These are phyloP conservation scores for Trichophyton schoenleinii DNA, from an alignment of 2,329 filamentous ascomycete genomes.

Conservation along the genomic window DNA sequence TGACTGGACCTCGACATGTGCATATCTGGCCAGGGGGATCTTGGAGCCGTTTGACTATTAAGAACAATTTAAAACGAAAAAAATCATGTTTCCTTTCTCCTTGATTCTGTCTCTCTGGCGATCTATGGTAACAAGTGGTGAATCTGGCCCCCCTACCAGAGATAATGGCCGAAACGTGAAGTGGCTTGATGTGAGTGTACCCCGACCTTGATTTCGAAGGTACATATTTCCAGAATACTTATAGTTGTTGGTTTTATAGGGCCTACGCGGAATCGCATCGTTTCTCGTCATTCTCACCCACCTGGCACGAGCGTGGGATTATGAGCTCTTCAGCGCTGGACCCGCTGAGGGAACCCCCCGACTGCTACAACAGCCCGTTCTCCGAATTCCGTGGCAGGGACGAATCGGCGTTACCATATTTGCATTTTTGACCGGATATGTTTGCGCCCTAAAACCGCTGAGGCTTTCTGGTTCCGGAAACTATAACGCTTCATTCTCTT, in stretches of 20 bases:
- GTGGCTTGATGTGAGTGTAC: constrained; percentile 28
- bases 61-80: background rate
- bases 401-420: constrained; percentile 45
- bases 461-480: constrained; percentile 39
- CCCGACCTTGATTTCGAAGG: background rate
- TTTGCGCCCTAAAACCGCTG: constrained; percentile 44
- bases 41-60: background rate
- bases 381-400: constrained; percentile 46
- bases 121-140: background rate
- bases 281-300: constrained; percentile 43
- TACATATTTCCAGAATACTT: background rate
- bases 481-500: constrained; percentile 32
- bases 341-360: constrained; percentile 33
- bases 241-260: constrained; percentile 22
- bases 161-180: constrained; percentile 23
- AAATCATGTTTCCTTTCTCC: background rate
- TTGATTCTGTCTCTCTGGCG: constrained; percentile 4
- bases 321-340: constrained; percentile 39
- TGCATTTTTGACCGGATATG: constrained; percentile 44
- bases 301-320: constrained; percentile 41
- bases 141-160: background rate
- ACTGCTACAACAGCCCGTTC: constrained; percentile 39
- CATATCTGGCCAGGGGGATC: background rate
- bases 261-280: constrained; percentile 42
- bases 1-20: background rate